phyloP scores from a whole-genome alignment of 1,284 basidiomycete genomes.

The Microstroma glucosiphilum region DNA sequence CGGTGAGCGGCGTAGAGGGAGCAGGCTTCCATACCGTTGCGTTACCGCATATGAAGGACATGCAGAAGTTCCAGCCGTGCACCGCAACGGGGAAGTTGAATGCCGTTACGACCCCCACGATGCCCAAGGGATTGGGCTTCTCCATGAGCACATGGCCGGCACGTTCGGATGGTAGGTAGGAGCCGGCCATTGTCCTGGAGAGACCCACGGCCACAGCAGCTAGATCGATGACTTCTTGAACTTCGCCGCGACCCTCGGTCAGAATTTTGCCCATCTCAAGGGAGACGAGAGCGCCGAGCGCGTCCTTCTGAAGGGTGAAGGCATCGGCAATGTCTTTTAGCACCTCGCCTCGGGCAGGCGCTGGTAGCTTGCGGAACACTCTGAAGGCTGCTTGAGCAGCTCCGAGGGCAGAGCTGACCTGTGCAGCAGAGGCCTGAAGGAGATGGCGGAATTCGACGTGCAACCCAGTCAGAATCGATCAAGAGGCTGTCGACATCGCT shows the following conservation, averaged over 20 bases:
- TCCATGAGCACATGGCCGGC: conserved; percentile 12
- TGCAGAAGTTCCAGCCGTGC: too few species aligned
- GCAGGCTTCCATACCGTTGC: too few species aligned
- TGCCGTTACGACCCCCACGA: too few species aligned
- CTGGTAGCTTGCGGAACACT: conserved; percentile 69
- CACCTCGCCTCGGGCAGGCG: conserved; percentile 78
- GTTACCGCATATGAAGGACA: too few species aligned
- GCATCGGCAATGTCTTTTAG: conserved; percentile 78
- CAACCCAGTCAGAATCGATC: too few species aligned
- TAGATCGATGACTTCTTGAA: conserved; percentile 90
- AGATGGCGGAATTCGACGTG: too few species aligned
- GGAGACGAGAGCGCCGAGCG: conserved; percentile 65
- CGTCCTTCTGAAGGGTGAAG: conserved; percentile 70
- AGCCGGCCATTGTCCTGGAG: conserved; percentile 71
- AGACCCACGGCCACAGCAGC: conserved; percentile 75
- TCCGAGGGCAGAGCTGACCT: conserved; percentile 50
- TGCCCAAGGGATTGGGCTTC: too few species aligned
- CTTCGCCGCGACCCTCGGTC: conserved; percentile 86
- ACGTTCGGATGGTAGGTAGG: conserved; percentile 37
- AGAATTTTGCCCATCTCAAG: conserved; percentile 86
- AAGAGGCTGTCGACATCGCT: too few species aligned
- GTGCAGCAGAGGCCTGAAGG: too few species aligned
- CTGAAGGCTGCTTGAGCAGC: conserved; percentile 67
- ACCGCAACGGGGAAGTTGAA: too few species aligned
- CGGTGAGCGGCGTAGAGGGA: too few species aligned